Evolutionary conservation across 768 basidiomycete species (phyloP), one percentile per base, ranked within the genome.

Genomic region (Boletus subcaerulescens): DNA sequence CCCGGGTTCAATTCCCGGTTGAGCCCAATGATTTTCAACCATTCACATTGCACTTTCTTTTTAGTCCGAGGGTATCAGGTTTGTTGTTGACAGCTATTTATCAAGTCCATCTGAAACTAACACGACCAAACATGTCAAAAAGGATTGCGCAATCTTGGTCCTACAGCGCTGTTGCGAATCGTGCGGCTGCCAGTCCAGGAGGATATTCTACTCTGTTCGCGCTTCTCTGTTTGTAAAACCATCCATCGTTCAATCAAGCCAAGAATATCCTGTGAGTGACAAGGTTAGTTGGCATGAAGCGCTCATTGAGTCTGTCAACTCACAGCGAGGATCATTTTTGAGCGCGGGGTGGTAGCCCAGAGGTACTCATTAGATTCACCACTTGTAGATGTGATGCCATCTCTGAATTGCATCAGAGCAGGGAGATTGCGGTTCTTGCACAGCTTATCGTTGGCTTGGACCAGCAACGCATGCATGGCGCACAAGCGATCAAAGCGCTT

Each of bases 1-100:
- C 68, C 68, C 68, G 68, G 68, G 68, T 69, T 69, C 68, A 68
- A 70, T 69, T 70, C 68, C 68, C 64, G 68, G 68, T 69, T 40
- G 51, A 44, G 45, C 49, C 57, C 57, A 31, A 15, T 40, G 46
- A 45, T 64, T 60, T 60, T 56, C 44, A 12, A n/a, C 17, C 20
- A 6, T 13, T 15, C 11, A 7, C 35, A 15, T 36, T 15, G 35
- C 4, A 36, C 2, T 36, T 15, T 36, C 13, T 14, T 36, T 15
- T 36, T 36, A 22, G 24, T 24, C 24, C 5, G 24, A 24, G 24
- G 24, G 24, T 24, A 24, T 24, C 18, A 35, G 22, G 45, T 50
- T 29, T 9, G 26, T 35, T 36, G 33, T 66, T 53, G 59, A 52
- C 36, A 13, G 17, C 20, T 64, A 7, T 64, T 63, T 66, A 59